phyloP scores from a whole-genome alignment of 257 asterid species.

The Prunella vulgaris region DNA sequence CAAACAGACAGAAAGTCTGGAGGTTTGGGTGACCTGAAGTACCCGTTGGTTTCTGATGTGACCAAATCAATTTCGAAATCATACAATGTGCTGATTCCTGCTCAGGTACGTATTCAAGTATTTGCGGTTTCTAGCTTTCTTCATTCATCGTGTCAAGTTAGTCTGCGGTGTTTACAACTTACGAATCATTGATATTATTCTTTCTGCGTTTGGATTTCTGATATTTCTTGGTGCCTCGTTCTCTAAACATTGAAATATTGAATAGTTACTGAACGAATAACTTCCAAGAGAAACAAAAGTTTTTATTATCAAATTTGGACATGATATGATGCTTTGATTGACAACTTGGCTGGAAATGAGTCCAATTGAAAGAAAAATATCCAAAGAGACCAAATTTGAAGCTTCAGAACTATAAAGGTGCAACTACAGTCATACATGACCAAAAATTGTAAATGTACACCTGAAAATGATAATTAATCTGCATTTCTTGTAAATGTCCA shows the following conservation, averaged over 20 bases:
- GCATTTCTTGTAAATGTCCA: not conserved
- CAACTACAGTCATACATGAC: not conserved
- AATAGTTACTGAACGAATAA: not conserved
- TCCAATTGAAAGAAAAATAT: not conserved
- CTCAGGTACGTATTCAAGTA: conserved; percentile 46
- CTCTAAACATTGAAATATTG: conserved; percentile 1
- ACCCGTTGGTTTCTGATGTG: conserved; percentile 83
- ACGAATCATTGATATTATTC: not conserved
- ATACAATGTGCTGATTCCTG: conserved; percentile 63
- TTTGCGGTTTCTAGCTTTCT: not conserved
- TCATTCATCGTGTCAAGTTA: conserved; percentile 10
- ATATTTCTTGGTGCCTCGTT: not conserved
- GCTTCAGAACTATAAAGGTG: not conserved
- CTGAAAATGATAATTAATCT: not conserved
- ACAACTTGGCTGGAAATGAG: not conserved
- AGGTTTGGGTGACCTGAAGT: conserved; percentile 83
- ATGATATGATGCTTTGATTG: not conserved
- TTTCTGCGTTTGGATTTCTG: not conserved
- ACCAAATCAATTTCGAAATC: conserved; percentile 77
- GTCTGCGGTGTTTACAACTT: not conserved
- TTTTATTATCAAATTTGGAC: not conserved
- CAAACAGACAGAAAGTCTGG: conserved; percentile 97
- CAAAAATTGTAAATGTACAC: not conserved
- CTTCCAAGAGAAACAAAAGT: not conserved
- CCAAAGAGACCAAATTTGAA: not conserved